Conservation (phyloP, 2,329 filamentous ascomycete species). For the Fusarium zealandicum region DNA sequence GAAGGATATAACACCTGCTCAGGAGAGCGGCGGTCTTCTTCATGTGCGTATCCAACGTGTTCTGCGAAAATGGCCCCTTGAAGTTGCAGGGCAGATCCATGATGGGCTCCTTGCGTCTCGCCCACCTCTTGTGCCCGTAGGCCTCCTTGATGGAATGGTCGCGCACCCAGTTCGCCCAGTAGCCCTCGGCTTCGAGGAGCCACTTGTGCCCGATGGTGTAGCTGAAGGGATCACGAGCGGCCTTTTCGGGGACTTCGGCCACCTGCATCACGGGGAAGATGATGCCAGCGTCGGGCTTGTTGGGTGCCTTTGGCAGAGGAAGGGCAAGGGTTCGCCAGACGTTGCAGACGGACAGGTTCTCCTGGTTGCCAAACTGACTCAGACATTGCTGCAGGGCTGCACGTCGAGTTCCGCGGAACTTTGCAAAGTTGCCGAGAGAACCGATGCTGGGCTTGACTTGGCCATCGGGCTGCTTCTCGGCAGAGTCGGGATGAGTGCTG, state of each 20-base stretch:
- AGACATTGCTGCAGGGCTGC: conserved; percentile 55
- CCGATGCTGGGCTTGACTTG: conserved; percentile 10
- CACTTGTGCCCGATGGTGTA: conserved; percentile 39
- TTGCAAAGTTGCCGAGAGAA: conserved; percentile 41
- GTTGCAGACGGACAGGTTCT: conserved; percentile 48
- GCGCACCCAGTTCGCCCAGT: conserved; percentile 32
- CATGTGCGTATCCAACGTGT: conserved; percentile 38
- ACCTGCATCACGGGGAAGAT: conserved; percentile 33
- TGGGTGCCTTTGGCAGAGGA: conserved; percentile 33
- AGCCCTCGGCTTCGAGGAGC: conserved; percentile 25
- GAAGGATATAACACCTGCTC: conserved; percentile 19
- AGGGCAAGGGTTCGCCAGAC: conserved; percentile 50
- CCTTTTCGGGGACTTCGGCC: conserved; percentile 32
- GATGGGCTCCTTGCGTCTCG: conserved; percentile 15
- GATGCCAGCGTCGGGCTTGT: conserved; percentile 33
- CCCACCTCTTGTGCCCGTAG: conserved; percentile 10
- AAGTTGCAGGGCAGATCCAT: conserved; percentile 39
- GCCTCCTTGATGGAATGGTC: conserved; percentile 28
- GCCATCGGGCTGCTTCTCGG: neutral
- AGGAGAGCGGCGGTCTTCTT: conserved; percentile 25
- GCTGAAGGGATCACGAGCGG: conserved; percentile 39
- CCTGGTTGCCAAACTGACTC: conserved; percentile 47
- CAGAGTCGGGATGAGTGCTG: conserved; percentile 1
- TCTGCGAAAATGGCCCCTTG: conserved; percentile 30
- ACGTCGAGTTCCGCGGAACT: conserved; percentile 52